A percentile compares a stretch with the other conserved stretches of the same genome.
phyloP scores from a whole-genome alignment of 2,329 filamentous ascomycete species.

The Fusarium sp. region DNA sequence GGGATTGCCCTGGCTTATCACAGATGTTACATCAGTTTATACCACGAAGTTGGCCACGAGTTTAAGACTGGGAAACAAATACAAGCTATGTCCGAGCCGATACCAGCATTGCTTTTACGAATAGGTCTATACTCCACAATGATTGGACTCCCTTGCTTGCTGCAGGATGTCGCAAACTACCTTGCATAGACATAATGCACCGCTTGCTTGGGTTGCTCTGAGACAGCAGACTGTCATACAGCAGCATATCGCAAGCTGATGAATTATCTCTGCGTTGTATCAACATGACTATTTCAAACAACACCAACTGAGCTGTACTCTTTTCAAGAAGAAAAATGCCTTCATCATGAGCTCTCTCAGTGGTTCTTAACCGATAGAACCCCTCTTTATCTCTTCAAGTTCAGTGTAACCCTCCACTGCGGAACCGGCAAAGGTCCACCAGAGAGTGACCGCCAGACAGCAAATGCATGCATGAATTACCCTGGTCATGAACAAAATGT shows the following conservation, averaged over 20 bases:
- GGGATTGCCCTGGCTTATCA: not conserved
- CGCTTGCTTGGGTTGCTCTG: no score
- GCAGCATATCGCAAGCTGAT: no score
- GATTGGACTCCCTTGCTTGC: not conserved
- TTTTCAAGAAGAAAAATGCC: not conserved
- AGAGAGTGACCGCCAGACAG: slow-evolving; percentile 11
- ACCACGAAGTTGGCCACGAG: not conserved
- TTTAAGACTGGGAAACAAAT: not conserved
- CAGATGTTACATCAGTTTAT: not conserved
- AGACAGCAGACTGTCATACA: no score
- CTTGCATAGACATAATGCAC: not conserved
- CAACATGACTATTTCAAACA: not conserved
- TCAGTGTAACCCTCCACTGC: slow-evolving; percentile 5
- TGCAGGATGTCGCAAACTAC: not conserved
- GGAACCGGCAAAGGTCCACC: not conserved
- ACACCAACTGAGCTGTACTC: not conserved
- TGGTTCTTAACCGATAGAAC: not conserved
- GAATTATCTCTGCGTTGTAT: not conserved
- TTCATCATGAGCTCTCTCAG: not conserved
- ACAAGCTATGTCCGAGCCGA: no score
- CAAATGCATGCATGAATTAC: slow-evolving; percentile 1
- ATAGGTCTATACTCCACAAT: no score
- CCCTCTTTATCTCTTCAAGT: not conserved
- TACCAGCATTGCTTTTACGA: no score
- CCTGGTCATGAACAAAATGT: slow-evolving; percentile 5